Evolutionary conservation across 345 rosid species (phyloP).

Genomic region (Pelargonium nanum): DNA sequence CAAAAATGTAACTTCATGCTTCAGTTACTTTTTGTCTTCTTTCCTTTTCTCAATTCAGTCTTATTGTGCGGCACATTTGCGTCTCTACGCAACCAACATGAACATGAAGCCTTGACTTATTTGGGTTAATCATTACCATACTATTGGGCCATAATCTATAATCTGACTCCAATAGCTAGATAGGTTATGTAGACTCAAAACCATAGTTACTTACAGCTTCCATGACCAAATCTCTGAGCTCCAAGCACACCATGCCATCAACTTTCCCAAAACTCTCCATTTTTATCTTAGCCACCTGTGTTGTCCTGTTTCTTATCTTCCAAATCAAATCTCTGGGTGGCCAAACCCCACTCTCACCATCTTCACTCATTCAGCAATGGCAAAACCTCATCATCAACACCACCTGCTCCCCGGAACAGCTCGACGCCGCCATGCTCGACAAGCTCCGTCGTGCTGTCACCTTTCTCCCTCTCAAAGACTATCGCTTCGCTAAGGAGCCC

Average conservation of each 20-base stretch:
- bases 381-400: conserved; percentile 9
- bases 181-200: no score
- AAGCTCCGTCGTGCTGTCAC: conserved; percentile 43
- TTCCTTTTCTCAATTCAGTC: no score
- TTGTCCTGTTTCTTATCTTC: conserved; percentile 20
- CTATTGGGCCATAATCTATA: no score
- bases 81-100: no score
- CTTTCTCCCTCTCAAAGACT: conserved; percentile 59
- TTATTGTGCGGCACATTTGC: no score
- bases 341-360: conserved; percentile 11
- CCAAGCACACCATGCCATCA: background rate
- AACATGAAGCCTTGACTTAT: no score
- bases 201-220: no score
- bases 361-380: conserved; percentile 16
- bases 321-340: conserved; percentile 27
- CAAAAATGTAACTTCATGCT: no score
- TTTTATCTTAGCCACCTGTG: conserved; percentile 14
- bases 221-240: background rate
- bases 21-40: no score
- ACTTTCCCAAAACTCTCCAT: conserved; percentile 19
- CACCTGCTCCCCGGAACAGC: conserved; percentile 6
- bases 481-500: conserved; percentile 35
- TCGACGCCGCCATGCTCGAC: conserved; percentile 15
- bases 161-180: no score
- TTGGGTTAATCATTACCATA: no score